Base-by-base conservation (phyloP, 345 rosid genomes). In the Psidium friedrichsthalianum region DNA sequence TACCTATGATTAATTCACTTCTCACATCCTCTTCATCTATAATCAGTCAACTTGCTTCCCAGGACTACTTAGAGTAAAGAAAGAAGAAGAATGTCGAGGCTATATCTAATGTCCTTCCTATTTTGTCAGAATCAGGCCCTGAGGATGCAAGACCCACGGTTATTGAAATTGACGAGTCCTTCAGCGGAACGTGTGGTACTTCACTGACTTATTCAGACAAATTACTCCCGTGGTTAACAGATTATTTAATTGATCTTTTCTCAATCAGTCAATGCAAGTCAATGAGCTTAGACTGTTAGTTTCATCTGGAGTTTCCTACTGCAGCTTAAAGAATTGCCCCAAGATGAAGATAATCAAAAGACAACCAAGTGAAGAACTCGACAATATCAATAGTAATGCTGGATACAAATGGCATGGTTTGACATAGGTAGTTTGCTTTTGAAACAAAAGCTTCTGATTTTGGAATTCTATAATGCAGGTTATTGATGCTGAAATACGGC, bases 311-410 rank as follows among this genome's bases (percentile, higher is more conserved):
- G 2, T 76, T 56, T 32, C 83, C 86, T 27, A 84, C 58, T 24
- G 13, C 87, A 96, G 99, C 88, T 94, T 53, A 90, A 91, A 89
- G 98, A 97, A 86, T 84, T 93, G 74, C 86, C 89, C 40, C 90
- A 85, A 64, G 93, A 90, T 56, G 95, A 90, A 82, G 64, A 84
- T 57, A 81, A 81, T 54, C 86, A 78, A 81, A 81, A 82, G 84
- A 59, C 74, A 69, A 76, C 36, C 85, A 59, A 82, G 84, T 64
- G 87, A 83, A 83, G 88, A 82, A 69, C 90, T 82, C 58, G 94
- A 90, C 69, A 91, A 93, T 84, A 55, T 92, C 76, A 89, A 89
- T n/a, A 90, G 98, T 95, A 91, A 86, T 83, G 64, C 56, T 74
- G 14, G 42, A 40, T 36, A 74, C 9, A 6, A 49, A 51, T 84